Evolutionary conservation across 441 rosid species (phyloP).

Genomic region (Populus hybrid): DNA sequence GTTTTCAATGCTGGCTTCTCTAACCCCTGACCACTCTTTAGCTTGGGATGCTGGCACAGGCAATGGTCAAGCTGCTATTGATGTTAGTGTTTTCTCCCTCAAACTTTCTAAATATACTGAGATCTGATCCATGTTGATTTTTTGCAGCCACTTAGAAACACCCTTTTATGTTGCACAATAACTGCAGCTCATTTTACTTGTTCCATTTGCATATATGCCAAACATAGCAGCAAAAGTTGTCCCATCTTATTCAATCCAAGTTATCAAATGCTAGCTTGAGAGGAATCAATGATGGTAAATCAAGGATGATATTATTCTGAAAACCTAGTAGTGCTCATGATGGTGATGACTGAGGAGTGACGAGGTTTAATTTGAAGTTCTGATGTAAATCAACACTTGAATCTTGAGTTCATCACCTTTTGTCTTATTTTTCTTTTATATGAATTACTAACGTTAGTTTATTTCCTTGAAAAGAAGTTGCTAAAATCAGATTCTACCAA

Average conservation of each 20-base stretch:
- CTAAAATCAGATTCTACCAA: neutral
- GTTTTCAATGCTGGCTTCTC: constrained; percentile 50
- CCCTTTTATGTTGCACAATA: neutral
- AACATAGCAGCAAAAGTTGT: neutral
- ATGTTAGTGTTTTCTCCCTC: constrained; percentile 31
- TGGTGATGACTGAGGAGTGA: neutral
- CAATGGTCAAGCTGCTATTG: constrained; percentile 67
- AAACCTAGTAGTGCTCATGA: neutral
- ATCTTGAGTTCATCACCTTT: neutral
- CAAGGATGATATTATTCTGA: neutral
- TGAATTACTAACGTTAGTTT: neutral
- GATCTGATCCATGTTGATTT: neutral
- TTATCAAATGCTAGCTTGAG: neutral
- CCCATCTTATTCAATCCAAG: neutral
- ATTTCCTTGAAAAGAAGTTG: neutral
- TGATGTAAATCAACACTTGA: neutral
- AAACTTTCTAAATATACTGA: neutral
- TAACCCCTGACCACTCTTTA: constrained; percentile 38
- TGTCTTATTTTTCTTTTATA: too few relatives aligned
- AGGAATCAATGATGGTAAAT: neutral
- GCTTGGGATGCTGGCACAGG: constrained; percentile 78
- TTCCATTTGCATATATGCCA: neutral
- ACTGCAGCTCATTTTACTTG: neutral
- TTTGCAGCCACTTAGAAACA: neutral
- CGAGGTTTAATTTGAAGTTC: neutral